A percentile compares a stretch with the other conserved stretches of the same genome.
phyloP scores from a whole-genome alignment of 306 rosid genomes.

The Cyclanthera cordifolia region DNA sequence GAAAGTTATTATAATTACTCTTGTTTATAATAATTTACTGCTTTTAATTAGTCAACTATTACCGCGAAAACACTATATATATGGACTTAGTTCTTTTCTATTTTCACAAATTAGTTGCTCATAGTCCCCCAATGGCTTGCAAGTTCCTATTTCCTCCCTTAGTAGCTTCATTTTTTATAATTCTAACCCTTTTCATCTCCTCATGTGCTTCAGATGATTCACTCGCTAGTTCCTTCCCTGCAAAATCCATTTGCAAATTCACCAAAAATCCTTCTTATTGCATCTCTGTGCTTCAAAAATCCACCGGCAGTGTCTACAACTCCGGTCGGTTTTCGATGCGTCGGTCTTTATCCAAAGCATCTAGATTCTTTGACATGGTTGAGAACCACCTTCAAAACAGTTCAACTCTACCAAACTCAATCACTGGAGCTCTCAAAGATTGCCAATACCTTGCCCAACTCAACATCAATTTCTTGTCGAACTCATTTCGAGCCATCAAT shows the following conservation, averaged over 20 bases:
- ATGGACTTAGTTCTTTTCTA: background rate
- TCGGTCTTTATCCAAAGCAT: slow-evolving; percentile 19
- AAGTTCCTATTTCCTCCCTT: slow-evolving; percentile 12
- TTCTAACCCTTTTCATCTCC: slow-evolving; percentile 3
- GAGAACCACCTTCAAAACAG: slow-evolving; percentile 11
- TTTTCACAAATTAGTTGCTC: background rate
- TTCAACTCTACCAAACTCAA: slow-evolving; percentile 10
- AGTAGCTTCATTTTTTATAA: background rate
- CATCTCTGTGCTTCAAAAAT: slow-evolving; percentile 21
- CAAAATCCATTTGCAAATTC: slow-evolving; percentile 22
- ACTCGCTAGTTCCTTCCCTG: slow-evolving; percentile 1
- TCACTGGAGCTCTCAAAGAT: slow-evolving; percentile 20
- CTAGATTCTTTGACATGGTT: slow-evolving; percentile 7
- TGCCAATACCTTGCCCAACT: slow-evolving; percentile 19
- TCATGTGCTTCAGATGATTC: slow-evolving; percentile 15
- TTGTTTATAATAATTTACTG: too few species aligned
- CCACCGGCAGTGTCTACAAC: slow-evolving; percentile 16
- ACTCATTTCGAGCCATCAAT: slow-evolving; percentile 8
- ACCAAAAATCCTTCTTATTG: slow-evolving; percentile 28
- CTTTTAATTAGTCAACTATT: too few species aligned
- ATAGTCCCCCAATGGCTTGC: slow-evolving; percentile 20
- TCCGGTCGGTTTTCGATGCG: slow-evolving; percentile 23
- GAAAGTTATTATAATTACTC: too few species aligned
- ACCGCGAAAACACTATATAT: background rate
- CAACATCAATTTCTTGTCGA: slow-evolving; percentile 19